Evolutionary conservation across 2,329 filamentous ascomycete species (phyloP).

Genomic region (Trichoderma endophyticum): DNA sequence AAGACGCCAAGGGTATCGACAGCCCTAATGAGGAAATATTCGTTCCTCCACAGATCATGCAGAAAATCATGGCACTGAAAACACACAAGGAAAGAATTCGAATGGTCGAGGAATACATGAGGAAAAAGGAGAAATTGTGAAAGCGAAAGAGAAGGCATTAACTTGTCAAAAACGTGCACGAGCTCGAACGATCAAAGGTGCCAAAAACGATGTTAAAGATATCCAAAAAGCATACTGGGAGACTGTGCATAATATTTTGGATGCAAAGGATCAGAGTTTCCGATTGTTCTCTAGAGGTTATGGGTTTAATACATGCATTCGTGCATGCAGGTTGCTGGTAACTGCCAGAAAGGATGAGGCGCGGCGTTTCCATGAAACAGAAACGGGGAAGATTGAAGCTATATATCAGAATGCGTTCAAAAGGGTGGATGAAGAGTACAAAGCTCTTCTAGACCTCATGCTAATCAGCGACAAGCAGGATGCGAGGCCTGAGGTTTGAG

Average conservation of each 20-base stretch:
- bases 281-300: no score
- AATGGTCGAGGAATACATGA: background rate
- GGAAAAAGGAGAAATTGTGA: background rate
- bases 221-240: accelerated
- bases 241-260: background rate
- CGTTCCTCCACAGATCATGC: background rate
- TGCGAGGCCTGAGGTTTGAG: background rate
- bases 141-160: background rate
- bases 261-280: no score
- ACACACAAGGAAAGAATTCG: background rate
- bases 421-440: background rate
- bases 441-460: background rate
- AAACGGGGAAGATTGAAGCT: background rate
- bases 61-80: background rate
- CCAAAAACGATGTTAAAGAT: background rate
- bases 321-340: background rate
- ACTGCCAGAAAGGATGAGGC: background rate
- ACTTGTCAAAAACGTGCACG: background rate
- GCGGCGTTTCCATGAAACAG: background rate
- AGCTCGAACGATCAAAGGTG: background rate
- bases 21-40: background rate
- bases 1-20: background rate
- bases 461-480: background rate
- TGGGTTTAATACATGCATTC: accelerated
- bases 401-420: background rate